phyloP scores from a whole-genome alignment of 23 red algal genomes.

The Gracilaria domingensis region DNA sequence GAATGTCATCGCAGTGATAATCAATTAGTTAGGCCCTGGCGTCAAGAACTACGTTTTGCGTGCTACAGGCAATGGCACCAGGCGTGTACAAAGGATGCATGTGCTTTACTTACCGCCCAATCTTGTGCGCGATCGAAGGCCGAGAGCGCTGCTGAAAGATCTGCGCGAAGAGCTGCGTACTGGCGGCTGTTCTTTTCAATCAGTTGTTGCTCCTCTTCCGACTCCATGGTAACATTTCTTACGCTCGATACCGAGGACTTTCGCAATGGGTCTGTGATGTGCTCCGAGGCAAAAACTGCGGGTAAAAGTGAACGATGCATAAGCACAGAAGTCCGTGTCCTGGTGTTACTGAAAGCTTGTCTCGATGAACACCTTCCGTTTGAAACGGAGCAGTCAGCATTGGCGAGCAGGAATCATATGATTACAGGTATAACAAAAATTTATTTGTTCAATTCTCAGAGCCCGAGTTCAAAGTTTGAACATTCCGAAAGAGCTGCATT shows the following conservation, averaged over 20 bases:
- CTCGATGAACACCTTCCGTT: not conserved
- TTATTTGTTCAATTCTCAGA: too few relatives aligned
- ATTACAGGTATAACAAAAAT: not conserved
- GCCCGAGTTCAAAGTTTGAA: too few relatives aligned
- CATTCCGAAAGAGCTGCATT: too few relatives aligned
- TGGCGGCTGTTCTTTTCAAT: constrained; percentile 54
- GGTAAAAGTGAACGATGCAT: constrained; percentile 19
- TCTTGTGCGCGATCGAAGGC: constrained; percentile 95
- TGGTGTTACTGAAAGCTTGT: not conserved
- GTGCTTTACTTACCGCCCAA: constrained; percentile 77
- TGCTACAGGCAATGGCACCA: not conserved
- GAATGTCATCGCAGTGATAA: not conserved
- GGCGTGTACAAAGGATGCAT: not conserved
- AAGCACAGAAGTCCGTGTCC: not conserved
- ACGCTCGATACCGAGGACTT: not conserved
- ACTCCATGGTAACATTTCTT: constrained; percentile 53
- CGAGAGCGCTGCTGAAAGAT: constrained; percentile 82
- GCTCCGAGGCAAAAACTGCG: constrained; percentile 3
- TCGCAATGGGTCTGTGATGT: not conserved
- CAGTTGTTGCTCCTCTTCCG: constrained; percentile 59
- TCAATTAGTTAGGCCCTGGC: not conserved
- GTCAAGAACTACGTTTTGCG: not conserved
- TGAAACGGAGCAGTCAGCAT: not conserved
- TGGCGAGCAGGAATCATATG: too few relatives aligned
- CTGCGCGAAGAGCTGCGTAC: constrained; percentile 78